Base-by-base conservation (phyloP, 2,329 filamentous ascomycete genomes). In the Aphanocladium album region DNA sequence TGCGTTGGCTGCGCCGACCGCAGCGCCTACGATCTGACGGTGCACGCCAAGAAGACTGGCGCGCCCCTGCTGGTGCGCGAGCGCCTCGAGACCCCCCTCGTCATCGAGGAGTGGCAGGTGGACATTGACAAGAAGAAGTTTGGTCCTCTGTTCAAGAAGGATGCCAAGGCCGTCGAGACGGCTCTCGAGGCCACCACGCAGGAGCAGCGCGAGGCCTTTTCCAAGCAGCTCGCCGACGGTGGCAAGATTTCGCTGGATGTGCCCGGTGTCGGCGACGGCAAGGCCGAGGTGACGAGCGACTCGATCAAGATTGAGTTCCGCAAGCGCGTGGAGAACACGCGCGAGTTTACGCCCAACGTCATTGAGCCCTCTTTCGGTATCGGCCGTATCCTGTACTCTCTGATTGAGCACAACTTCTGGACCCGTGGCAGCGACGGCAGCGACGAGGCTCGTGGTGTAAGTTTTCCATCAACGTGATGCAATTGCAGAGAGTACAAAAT, bases 351-450 rank as follows among this genome's bases (percentile, higher is more conserved):
- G 0, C 93, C 93, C 62, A 97, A 97, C 72, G 92, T 96, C 52
- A 96, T 98, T 68, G 95, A 99, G 79, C 95, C 93, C 1, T 98
- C 93, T 0, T 99, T 98, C 70, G 93, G 93, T 80, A 96, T 98
- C 70, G 95, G 93, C 62, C 87, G 93, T 68, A 97, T 98, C 64
- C 80, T 98, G 62, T 98, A 96, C 80, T 88, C 89, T 63, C 79
- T 99, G 69, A 89, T 96, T 72, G 95, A 99, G 79, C 95, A 99
- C 77, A 87, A 85, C 73, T 99, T 93, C 84, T 99, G 95, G 93
- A 91, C 88, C 58, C 89, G 95, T 65, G 81, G 73, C 59, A 81
- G 73, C 62, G 84, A 77, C 9, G 74, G 86, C 56, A 88, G 75
- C 57, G 85, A 78, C 54, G 92, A 95, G 74, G 88, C 91, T 58